phyloP scores from a whole-genome alignment of 2,329 filamentous ascomycete species.

The Aspergillus sergii region DNA sequence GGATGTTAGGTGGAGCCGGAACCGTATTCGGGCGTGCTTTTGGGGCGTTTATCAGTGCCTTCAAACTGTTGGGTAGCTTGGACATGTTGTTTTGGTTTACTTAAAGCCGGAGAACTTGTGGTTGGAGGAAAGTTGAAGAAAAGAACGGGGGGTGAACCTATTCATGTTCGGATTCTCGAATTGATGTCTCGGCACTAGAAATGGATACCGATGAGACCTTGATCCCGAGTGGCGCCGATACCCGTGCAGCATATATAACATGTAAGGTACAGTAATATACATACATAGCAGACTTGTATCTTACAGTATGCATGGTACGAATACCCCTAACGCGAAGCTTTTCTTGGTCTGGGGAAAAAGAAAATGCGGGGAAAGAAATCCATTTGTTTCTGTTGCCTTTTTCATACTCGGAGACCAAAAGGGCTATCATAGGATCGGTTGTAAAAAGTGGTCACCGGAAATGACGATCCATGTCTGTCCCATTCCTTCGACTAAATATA shows the following conservation, averaged over 20 bases:
- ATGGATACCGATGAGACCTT: neutral
- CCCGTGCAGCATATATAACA: neutral
- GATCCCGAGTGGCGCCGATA: neutral
- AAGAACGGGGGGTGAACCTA: neutral
- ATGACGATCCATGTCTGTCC: neutral
- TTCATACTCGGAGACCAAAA: neutral
- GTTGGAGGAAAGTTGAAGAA: neutral
- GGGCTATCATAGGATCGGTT: constrained; percentile 1
- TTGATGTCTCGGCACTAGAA: constrained; percentile 6
- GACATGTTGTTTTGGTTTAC: constrained; percentile 57
- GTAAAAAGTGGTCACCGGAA: constrained; percentile 5
- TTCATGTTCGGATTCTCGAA: neutral
- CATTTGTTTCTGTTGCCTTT: neutral
- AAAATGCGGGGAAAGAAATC: constrained; percentile 12
- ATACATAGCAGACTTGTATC: neutral
- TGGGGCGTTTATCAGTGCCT: constrained; percentile 72
- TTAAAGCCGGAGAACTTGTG: neutral
- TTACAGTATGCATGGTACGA: neutral
- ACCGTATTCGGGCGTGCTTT: constrained; percentile 67
- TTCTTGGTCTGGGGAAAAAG: constrained; percentile 5
- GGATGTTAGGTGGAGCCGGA: constrained; percentile 65
- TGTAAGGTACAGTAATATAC: neutral
- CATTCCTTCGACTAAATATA: neutral
- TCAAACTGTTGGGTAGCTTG: constrained; percentile 71
- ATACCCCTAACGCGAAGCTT: constrained; percentile 8